These are phyloP conservation scores for Rhodamnia rubescens DNA, from an alignment of 345 rosid genomes.

Conservation along the genomic window DNA sequence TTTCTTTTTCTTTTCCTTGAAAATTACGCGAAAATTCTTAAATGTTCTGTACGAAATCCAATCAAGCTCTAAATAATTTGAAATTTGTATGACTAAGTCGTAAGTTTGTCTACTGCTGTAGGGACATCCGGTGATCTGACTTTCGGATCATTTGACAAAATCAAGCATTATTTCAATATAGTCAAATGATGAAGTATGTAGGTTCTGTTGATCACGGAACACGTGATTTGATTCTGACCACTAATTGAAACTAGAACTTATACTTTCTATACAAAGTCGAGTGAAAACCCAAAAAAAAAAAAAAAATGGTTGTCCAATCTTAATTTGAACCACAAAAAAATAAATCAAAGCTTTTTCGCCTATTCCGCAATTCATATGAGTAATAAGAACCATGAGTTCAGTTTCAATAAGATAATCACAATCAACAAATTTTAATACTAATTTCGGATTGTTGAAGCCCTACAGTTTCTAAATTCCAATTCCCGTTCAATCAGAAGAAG, in stretches of 20 bases:
- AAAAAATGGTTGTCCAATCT: neutral
- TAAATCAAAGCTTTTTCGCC: neutral
- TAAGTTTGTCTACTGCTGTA: neutral
- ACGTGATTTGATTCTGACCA: too few species aligned
- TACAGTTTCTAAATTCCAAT: neutral
- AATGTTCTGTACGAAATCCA: neutral
- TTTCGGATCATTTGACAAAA: neutral
- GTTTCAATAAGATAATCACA: neutral
- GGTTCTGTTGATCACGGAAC: too few species aligned
- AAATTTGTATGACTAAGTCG: neutral
- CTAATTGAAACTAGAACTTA: neutral
- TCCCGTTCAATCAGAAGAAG: neutral
- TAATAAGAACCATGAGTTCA: neutral
- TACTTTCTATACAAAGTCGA: too few species aligned
- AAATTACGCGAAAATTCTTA: neutral
- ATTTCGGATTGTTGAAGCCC: neutral
- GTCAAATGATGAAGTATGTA: neutral
- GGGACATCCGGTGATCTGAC: neutral
- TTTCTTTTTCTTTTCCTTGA: neutral
- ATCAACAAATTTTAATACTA: neutral
- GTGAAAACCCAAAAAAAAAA: too few species aligned
- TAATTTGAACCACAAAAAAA: neutral
- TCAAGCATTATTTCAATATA: neutral
- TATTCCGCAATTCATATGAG: neutral
- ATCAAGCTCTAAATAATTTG: neutral